Evolutionary conservation across 1,284 basidiomycete genomes (phyloP).

Genomic region (Boletus holoroseus): DNA sequence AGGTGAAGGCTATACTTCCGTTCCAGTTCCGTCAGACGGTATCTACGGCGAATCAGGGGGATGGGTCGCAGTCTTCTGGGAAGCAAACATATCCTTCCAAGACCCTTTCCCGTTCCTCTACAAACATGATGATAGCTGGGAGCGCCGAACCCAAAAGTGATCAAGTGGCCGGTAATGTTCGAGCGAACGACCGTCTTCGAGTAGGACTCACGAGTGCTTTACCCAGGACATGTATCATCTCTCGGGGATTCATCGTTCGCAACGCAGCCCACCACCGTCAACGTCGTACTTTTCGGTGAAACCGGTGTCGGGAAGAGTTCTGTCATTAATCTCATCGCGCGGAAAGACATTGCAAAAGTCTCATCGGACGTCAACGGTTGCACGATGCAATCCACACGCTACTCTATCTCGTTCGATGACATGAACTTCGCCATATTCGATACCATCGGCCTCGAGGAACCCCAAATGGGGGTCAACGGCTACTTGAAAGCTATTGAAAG

Average conservation of each 20-base stretch:
- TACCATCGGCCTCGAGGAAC: constrained; percentile 41
- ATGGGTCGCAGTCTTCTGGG: neutral
- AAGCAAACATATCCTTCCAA: neutral
- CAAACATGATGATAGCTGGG: neutral
- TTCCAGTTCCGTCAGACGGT: constrained; percentile 4
- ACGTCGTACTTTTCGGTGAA: constrained; percentile 33
- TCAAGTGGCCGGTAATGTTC: constrained; percentile 13
- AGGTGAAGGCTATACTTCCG: constrained; percentile 11
- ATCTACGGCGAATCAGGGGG: neutral
- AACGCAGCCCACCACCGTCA: constrained; percentile 9
- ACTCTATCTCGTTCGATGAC: constrained; percentile 22
- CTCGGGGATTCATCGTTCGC: neutral
- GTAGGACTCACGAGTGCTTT: constrained; percentile 10
- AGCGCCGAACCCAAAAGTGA: neutral
- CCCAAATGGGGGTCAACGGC: constrained; percentile 27
- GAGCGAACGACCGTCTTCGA: neutral
- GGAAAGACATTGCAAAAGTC: constrained; percentile 21
- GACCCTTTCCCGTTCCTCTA: constrained; percentile 1
- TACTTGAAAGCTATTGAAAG: constrained; percentile 33
- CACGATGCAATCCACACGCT: constrained; percentile 29
- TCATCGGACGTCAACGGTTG: constrained; percentile 30
- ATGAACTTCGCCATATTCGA: constrained; percentile 33
- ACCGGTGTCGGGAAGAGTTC: constrained; percentile 35
- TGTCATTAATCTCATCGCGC: constrained; percentile 33
- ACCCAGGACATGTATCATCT: constrained; percentile 1